phyloP scores from a whole-genome alignment of 306 rosid species.

The Ochetophila trinervis region DNA sequence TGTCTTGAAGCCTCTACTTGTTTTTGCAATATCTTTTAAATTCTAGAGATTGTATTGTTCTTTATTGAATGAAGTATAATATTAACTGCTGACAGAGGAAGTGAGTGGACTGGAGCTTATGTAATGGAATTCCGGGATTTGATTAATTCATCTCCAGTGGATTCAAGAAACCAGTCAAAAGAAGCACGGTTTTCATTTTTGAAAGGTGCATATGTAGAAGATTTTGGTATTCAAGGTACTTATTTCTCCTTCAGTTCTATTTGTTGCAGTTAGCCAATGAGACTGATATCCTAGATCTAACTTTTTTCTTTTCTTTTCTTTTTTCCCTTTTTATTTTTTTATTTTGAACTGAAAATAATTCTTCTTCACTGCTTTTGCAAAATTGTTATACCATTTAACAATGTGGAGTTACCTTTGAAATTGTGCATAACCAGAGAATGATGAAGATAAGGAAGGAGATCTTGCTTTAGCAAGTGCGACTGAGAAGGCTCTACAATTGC shows the following conservation, averaged over 20 bases:
- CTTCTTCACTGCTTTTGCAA: neutral
- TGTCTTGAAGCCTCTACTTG: neutral
- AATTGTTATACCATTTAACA: neutral
- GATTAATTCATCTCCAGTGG: conserved; percentile 40
- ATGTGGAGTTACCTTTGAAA: neutral
- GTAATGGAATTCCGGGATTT: conserved; percentile 68
- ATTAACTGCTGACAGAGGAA: conserved; percentile 51
- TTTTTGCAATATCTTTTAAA: neutral
- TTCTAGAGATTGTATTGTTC: neutral
- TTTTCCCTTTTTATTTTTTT: too few species aligned
- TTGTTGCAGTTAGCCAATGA: neutral
- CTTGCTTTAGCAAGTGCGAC: conserved; percentile 60
- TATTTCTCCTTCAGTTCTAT: neutral
- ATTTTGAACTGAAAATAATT: neutral
- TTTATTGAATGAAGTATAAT: conserved; percentile 8
- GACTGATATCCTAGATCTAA: neutral
- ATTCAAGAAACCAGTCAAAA: conserved; percentile 37
- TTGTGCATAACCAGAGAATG: conserved; percentile 39
- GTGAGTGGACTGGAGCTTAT: conserved; percentile 89
- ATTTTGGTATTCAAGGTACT: conserved; percentile 59
- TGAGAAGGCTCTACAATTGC: conserved; percentile 71
- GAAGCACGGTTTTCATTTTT: conserved; percentile 86
- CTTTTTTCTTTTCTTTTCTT: too few species aligned
- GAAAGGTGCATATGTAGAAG: conserved; percentile 80
- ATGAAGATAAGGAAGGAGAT: conserved; percentile 46